These are phyloP conservation scores for Mucor irregularis DNA, from an alignment of 371 early-diverging fungal species.

Conservation along the genomic window DNA sequence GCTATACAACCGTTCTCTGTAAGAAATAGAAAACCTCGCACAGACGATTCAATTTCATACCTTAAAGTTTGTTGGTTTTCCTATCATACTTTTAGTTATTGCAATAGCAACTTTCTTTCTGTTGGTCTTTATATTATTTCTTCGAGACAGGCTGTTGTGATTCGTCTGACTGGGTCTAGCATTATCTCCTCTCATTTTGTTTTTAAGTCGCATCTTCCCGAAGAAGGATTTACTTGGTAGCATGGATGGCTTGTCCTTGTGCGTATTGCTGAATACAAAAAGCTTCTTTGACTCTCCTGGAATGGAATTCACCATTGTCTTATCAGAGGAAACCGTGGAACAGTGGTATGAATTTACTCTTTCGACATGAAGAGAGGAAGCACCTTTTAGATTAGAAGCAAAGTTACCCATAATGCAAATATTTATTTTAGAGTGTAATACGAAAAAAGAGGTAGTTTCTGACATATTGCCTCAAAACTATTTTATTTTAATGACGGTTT, in stretches of 20 bases:
- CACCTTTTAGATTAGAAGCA: no score
- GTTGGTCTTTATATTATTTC: background rate
- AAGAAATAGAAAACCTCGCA: no score
- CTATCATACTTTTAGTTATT: slow-evolving; percentile 27
- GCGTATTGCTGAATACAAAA: no score
- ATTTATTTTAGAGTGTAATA: background rate
- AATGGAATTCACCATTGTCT: slow-evolving; percentile 2
- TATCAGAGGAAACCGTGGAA: background rate
- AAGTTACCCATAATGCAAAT: slow-evolving; percentile 1
- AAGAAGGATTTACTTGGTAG: slow-evolving; percentile 18
- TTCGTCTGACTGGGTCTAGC: background rate
- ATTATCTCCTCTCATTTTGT: background rate
- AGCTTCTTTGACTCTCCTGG: background rate
- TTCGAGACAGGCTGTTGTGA: slow-evolving; percentile 2
- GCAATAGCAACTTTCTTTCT: background rate
- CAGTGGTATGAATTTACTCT: no score
- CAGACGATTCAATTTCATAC: background rate
- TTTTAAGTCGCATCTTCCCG: background rate
- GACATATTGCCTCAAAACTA: no score
- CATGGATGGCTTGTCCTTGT: background rate
- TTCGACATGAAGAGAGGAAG: no score
- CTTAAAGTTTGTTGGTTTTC: slow-evolving; percentile 24
- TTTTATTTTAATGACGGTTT: no score
- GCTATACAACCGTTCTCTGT: background rate
- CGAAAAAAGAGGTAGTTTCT: no score